Conservation (phyloP, 495 filamentous ascomycete genomes). For the Sordaria brevicollis region DNA sequence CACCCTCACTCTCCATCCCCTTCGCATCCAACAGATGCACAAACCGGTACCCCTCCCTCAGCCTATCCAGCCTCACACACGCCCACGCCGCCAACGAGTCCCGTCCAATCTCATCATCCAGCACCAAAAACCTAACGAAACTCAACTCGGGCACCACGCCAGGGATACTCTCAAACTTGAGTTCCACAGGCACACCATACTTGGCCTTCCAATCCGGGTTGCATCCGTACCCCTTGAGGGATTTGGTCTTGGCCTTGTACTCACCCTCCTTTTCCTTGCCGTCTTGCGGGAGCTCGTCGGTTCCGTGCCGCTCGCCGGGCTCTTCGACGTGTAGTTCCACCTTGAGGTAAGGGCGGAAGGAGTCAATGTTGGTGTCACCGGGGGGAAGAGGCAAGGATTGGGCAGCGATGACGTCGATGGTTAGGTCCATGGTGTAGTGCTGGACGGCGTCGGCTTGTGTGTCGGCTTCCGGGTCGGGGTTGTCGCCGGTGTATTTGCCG, state of each 20-base stretch:
- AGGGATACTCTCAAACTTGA: constrained; percentile 50
- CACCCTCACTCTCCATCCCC: constrained; percentile 50
- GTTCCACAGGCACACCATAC: constrained; percentile 10
- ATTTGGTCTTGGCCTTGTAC: constrained; percentile 62
- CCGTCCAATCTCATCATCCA: constrained; percentile 65
- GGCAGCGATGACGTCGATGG: constrained; percentile 43
- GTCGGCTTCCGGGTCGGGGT: not conserved
- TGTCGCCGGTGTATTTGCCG: constrained; percentile 1
- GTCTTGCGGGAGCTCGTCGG: constrained; percentile 18
- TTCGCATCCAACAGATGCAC: constrained; percentile 58
- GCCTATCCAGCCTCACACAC: constrained; percentile 71
- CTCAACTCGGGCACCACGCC: constrained; percentile 67
- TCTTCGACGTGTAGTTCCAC: constrained; percentile 73
- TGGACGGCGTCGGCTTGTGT: constrained; percentile 23
- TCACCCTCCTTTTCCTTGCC: constrained; percentile 41
- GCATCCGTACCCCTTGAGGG: constrained; percentile 34
- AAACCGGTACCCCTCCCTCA: constrained; percentile 65
- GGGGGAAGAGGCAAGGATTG: constrained; percentile 46
- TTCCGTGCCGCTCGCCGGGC: constrained; percentile 35
- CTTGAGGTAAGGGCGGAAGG: constrained; percentile 72
- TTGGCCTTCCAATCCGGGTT: constrained; percentile 49
- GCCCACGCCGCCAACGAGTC: constrained; percentile 80
- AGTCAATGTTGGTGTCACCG: constrained; percentile 40
- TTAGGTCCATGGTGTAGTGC: constrained; percentile 42
- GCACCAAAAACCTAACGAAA: constrained; percentile 80